Percentiles rank a stretch among this genome's conserved stretches.
Evolutionary conservation across 257 asterid species (phyloP).

Genomic region (Solanum bukasovii): DNA sequence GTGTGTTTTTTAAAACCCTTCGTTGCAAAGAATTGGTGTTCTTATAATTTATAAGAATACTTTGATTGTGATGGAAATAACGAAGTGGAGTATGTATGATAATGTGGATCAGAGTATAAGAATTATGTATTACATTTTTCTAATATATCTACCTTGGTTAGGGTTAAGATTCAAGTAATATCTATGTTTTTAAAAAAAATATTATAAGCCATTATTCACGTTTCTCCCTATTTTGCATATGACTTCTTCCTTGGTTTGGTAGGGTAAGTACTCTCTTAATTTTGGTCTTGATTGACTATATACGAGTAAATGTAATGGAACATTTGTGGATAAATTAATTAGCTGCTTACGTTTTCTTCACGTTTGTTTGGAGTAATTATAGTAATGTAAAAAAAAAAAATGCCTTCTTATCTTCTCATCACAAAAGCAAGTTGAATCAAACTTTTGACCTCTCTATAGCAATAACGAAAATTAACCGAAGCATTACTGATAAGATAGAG

Average conservation of each 20-base stretch:
- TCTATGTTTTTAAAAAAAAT: not conserved
- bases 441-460: too few relatives aligned
- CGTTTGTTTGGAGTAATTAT: too few relatives aligned
- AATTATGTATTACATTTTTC: not conserved
- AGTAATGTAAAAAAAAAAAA: too few relatives aligned
- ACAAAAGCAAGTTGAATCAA: too few relatives aligned
- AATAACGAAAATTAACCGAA: too few relatives aligned
- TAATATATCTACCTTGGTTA: not conserved
- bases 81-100: not conserved
- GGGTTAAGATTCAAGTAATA: not conserved
- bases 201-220: not conserved
- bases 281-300: too few relatives aligned
- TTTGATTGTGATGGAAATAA: not conserved
- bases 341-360: too few relatives aligned
- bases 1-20: conserved; percentile 10
- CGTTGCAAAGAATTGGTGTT: not conserved
- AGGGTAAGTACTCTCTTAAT: too few relatives aligned
- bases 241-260: not conserved
- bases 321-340: too few relatives aligned
- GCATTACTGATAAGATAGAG: too few relatives aligned
- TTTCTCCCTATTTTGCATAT: not conserved
- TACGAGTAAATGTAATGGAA: too few relatives aligned
- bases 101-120: not conserved
- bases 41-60: not conserved
- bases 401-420: too few relatives aligned